Evolutionary conservation across 257 asterid genomes (phyloP).

Genomic region (Parsonsia alboflavescens): DNA sequence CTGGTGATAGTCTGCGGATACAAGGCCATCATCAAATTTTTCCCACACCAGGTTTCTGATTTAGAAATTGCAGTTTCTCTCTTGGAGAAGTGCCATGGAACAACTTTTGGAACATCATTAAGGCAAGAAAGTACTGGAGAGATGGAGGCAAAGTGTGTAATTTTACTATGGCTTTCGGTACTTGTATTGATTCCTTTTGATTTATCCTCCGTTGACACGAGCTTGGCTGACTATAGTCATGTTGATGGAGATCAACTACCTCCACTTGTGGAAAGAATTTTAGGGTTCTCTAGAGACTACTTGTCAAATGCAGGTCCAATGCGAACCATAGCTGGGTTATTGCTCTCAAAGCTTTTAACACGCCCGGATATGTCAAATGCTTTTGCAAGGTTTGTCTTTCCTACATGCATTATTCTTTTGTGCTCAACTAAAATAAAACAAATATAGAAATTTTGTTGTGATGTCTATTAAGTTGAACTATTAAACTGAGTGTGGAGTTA

Average conservation of each 20-base stretch:
- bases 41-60: conserved; percentile 96
- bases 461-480: not conserved
- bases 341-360: conserved; percentile 83
- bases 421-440: not conserved
- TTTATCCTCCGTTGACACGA: conserved; percentile 83
- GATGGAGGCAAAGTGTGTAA: conserved; percentile 87
- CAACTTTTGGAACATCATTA: conserved; percentile 53
- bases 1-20: conserved; percentile 93
- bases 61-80: conserved; percentile 90
- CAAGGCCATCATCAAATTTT: conserved; percentile 90
- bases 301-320: conserved; percentile 90
- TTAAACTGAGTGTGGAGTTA: not conserved
- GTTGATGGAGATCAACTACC: conserved; percentile 51
- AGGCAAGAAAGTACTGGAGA: conserved; percentile 99
- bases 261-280: conserved; percentile 70
- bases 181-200: conserved; percentile 95
- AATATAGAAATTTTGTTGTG: no score
- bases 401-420: not conserved
- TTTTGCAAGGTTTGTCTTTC: conserved; percentile 48
- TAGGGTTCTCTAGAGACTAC: conserved; percentile 71
- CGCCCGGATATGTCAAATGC: conserved; percentile 92
- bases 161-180: conserved; percentile 89
- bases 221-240: conserved; percentile 39
- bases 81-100: conserved; percentile 68
- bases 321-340: conserved; percentile 82